These are phyloP conservation scores for Pseudogymnoascus sp. DNA, from an alignment of 2,329 filamentous ascomycete species.

Conservation along the genomic window DNA sequence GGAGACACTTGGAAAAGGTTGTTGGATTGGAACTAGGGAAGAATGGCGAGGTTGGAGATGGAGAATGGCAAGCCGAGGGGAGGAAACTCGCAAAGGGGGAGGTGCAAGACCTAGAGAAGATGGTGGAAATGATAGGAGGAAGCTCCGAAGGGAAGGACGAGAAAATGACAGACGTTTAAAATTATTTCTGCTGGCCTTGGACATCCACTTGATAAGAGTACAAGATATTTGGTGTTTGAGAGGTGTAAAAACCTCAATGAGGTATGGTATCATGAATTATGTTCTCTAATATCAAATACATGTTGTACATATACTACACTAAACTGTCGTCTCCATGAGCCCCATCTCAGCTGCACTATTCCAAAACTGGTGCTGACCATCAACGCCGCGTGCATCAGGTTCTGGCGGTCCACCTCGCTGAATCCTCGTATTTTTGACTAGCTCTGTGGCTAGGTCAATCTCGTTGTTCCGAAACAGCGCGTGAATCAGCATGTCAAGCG, in stretches of 20 bases:
- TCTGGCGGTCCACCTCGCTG: conserved; percentile 21
- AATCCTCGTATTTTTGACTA: conserved; percentile 25
- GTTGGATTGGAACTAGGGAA: conserved; percentile 59
- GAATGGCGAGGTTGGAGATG: conserved; percentile 56
- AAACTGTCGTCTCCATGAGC: conserved; percentile 15
- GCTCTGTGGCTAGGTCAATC: conserved; percentile 24
- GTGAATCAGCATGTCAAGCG: conserved; percentile 23
- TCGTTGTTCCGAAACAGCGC: conserved; percentile 26
- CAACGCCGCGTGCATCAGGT: conserved; percentile 18
- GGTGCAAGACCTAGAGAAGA: conserved; percentile 49
- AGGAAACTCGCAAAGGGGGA: conserved; percentile 43
- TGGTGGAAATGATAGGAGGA: conserved; percentile 40
- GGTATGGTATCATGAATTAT: conserved; percentile 8
- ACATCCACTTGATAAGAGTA: conserved; percentile 5
- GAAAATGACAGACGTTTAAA: conserved; percentile 9
- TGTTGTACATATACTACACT: conserved; percentile 4
- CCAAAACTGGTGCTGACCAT: conserved; percentile 28
- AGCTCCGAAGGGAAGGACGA: conserved; percentile 10
- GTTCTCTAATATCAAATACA: conserved; percentile 4
- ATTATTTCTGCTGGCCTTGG: not conserved
- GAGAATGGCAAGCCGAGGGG: conserved; percentile 55
- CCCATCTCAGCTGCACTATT: conserved; percentile 20
- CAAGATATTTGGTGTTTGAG: not conserved
- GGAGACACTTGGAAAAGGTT: conserved; percentile 65
- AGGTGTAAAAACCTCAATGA: not conserved